Base-by-base conservation (phyloP, 139 green algal genomes). In the Chlorella sp. region DNA sequence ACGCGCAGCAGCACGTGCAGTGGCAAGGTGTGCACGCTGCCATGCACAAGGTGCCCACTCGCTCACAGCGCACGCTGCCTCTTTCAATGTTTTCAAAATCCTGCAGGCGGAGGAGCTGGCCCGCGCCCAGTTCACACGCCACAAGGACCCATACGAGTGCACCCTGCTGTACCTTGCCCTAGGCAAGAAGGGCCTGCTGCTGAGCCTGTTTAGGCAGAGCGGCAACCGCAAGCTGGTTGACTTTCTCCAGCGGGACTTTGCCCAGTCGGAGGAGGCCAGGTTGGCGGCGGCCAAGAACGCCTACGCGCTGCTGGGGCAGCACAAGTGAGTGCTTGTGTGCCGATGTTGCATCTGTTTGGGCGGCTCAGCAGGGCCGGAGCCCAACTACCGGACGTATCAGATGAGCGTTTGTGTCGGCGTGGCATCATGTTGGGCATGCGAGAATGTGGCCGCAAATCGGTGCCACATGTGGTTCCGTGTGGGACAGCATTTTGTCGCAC, bases 211-310 rank as follows among this genome's bases (percentile, higher is more conserved):
- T 26, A 26, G 55, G 24, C 74, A 80, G 70, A 27, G 71, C 49
- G 73, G 67, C 74, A 84, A 91, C 67, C 72, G 72, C 31, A 91
- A 91, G 78, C 70, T 92, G 22, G 80, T 87, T 0, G 93, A 97
- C 29, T 97, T 97, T 70, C 82, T 97, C 32, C 32, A 70, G 1
- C 80, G 86, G 2, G 85, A 96, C 83, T 97, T 97, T 69, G 62
- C 61, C 71, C 3, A 27, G 3, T 31, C 35, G 22, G 61, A 75
- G 50, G 74, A 74, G 62, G 34, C 90, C 72, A 70, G 76, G 0
- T 74, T 78, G 31, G 90, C 91, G 5, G 93, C 93, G 1, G 78
- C 77, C 59, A 97, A 97, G 85, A 97, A 97, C 72, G 93, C 93
- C 0, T 97, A 91, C 76, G 87, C 91, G 42, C 83, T 97, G 64